Evolutionary conservation across 306 rosid species (phyloP).

Genomic region (Adenanthera pavonina): DNA sequence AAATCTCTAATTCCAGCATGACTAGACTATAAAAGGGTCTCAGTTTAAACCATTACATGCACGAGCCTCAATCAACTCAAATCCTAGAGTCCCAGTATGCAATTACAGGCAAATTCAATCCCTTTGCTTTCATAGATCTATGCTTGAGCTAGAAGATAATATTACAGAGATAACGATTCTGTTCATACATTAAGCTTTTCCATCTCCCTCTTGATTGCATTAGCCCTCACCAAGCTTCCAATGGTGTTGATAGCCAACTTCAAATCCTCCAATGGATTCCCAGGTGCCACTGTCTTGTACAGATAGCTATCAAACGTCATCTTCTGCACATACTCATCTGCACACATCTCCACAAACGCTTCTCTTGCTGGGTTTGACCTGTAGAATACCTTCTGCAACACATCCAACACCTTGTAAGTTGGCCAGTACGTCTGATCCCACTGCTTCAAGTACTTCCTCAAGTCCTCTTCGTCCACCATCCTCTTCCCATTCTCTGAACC

Average conservation of each 20-base stretch:
- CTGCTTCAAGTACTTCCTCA: conserved; percentile 92
- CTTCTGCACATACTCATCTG: conserved; percentile 96
- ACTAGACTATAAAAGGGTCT: conserved; percentile 12
- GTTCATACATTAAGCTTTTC: conserved; percentile 73
- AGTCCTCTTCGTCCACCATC: conserved; percentile 87
- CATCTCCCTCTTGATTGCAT: conserved; percentile 89
- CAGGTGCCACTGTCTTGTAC: conserved; percentile 92
- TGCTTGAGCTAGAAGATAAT: conserved; percentile 11
- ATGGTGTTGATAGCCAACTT: conserved; percentile 95
- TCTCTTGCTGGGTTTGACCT: conserved; percentile 97
- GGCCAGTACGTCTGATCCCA: conserved; percentile 99
- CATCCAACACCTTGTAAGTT: conserved; percentile 92
- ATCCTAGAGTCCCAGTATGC: background rate
- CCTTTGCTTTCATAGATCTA: conserved; percentile 22
- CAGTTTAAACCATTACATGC: background rate
- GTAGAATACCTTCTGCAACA: conserved; percentile 97
- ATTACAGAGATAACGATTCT: conserved; percentile 11
- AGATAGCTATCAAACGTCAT: conserved; percentile 97
- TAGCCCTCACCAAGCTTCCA: conserved; percentile 96
- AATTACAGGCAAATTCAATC: background rate
- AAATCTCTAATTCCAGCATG: conserved; percentile 12
- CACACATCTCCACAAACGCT: conserved; percentile 99
- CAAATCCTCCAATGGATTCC: conserved; percentile 85
- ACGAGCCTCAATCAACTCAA: background rate
- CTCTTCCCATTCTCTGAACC: conserved; percentile 94